Evolutionary conservation across 306 rosid species (phyloP).

Genomic region (Canavalia ensiformis): DNA sequence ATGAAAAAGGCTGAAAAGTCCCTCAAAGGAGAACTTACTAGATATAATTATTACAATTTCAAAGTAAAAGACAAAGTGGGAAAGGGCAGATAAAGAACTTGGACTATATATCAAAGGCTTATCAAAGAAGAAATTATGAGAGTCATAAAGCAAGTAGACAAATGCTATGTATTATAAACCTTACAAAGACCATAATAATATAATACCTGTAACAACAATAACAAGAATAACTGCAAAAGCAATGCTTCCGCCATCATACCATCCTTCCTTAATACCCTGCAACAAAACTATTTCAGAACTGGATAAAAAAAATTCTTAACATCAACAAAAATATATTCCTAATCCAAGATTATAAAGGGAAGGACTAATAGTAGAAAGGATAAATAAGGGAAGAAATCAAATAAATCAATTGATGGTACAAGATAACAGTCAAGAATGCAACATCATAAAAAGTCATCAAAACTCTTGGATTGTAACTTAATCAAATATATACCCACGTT

Average conservation of each 20-base stretch:
- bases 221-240: constrained; percentile 98
- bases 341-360: constrained; percentile 39
- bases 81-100: not conserved
- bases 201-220: constrained; percentile 87
- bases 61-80: constrained; percentile 11
- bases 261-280: constrained; percentile 95
- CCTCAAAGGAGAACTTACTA: constrained; percentile 9
- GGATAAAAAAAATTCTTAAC: constrained; percentile 2
- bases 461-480: not conserved
- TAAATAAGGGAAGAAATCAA: not conserved
- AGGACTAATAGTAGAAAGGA: not conserved
- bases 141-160: constrained; percentile 8
- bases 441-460: not conserved
- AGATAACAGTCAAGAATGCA: constrained; percentile 1
- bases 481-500: not conserved
- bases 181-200: constrained; percentile 18
- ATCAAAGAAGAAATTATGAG: constrained; percentile 12
- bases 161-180: not conserved
- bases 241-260: constrained; percentile 99
- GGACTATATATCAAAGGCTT: constrained; percentile 29
- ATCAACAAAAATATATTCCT: constrained; percentile 26
- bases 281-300: constrained; percentile 35
- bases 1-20: constrained; percentile 9
- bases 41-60: constrained; percentile 18
- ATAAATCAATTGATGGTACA: not conserved